These are phyloP conservation scores for Xenoacremonium recifei DNA, from an alignment of 2,329 filamentous ascomycete genomes.

Conservation along the genomic window DNA sequence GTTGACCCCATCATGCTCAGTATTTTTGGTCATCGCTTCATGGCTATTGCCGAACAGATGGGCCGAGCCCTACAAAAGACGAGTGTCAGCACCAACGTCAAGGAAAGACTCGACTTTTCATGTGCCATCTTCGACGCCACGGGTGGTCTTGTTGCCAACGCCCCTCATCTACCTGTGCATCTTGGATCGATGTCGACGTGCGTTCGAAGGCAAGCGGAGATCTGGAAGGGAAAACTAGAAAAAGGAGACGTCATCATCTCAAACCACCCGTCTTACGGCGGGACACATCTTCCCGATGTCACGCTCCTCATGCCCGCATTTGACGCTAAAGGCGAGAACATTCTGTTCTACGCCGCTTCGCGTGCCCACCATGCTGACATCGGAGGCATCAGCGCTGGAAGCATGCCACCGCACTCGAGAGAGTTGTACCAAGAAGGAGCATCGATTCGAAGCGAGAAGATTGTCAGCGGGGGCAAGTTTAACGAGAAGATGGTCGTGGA, in stretches of 20 bases:
- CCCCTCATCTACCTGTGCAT: slow-evolving; percentile 78
- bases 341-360: slow-evolving; percentile 79
- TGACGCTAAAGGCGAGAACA: slow-evolving; percentile 60
- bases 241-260: slow-evolving; percentile 79
- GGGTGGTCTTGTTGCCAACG: slow-evolving; percentile 74
- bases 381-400: slow-evolving; percentile 75
- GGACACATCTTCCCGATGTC: slow-evolving; percentile 80
- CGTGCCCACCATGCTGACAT: slow-evolving; percentile 85
- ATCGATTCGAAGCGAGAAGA: slow-evolving; percentile 63
- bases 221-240: slow-evolving; percentile 75
- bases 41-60: slow-evolving; percentile 87
- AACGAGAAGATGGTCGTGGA: slow-evolving; percentile 75
- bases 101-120: slow-evolving; percentile 79
- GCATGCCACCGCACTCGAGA: slow-evolving; percentile 74
- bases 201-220: slow-evolving; percentile 72
- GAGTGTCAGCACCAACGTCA: slow-evolving; percentile 77
- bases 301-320: slow-evolving; percentile 80
- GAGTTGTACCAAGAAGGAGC: slow-evolving; percentile 64
- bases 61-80: slow-evolving; percentile 77
- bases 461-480: slow-evolving; percentile 74
- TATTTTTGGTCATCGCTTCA: slow-evolving; percentile 80
- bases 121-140: slow-evolving; percentile 77
- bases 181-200: slow-evolving; percentile 82
- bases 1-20: slow-evolving; percentile 80
- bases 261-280: slow-evolving; percentile 81